A percentile compares a stretch with the other conserved stretches of the same genome.
phyloP scores from a whole-genome alignment of 2,329 filamentous ascomycete genomes.

The Diaporthe eres region DNA sequence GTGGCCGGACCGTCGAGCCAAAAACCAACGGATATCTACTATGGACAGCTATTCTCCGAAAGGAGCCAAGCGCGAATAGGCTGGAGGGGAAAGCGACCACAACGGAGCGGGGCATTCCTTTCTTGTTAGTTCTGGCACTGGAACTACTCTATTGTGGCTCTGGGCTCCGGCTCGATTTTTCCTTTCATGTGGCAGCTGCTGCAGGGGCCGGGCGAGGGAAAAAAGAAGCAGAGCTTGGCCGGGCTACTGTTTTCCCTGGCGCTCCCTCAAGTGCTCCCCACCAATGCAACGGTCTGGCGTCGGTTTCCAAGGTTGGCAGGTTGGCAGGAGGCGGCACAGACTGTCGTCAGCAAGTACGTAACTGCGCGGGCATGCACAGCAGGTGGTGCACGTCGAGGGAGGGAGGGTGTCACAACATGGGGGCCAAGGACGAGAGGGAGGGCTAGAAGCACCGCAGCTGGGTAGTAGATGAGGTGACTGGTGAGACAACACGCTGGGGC shows the following conservation, averaged over 20 bases:
- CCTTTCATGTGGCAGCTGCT: constrained; percentile 25
- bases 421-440: constrained; percentile 5
- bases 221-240: background rate
- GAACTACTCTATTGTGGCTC: background rate
- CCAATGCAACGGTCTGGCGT: constrained; percentile 28
- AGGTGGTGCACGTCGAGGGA: background rate
- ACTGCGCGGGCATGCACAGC: background rate
- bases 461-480: constrained; percentile 19
- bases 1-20: constrained; percentile 29
- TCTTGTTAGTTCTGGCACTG: background rate
- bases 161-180: background rate
- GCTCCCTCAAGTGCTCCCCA: too few species aligned
- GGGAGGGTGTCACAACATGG: constrained; percentile 31
- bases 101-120: constrained; percentile 31
- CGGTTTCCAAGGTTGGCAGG: constrained; percentile 10
- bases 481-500: constrained; percentile 9
- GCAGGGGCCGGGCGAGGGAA: constrained; percentile 1
- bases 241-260: background rate
- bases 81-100: background rate
- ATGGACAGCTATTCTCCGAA: constrained; percentile 1
- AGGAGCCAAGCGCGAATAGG: constrained; percentile 13
- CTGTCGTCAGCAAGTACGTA: constrained; percentile 25
- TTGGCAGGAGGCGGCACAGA: constrained; percentile 31
- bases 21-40: background rate
- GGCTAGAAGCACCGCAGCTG: background rate